phyloP scores from a whole-genome alignment of 2,329 filamentous ascomycete genomes.

The Xylaria sp. region DNA sequence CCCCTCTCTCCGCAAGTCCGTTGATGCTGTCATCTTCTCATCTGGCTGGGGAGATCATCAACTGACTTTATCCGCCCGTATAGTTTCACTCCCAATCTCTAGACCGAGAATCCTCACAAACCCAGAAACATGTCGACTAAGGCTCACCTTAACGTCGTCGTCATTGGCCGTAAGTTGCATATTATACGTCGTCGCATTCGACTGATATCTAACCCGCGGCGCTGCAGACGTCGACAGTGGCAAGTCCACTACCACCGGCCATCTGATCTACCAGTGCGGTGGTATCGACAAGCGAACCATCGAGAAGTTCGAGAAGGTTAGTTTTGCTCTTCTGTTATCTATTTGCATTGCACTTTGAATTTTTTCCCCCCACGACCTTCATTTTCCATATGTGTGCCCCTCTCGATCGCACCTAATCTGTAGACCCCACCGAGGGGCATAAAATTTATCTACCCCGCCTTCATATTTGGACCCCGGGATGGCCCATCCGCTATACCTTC shows the following conservation, averaged over 20 bases:
- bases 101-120: conserved; percentile 49
- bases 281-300: conserved; percentile 99
- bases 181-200: not conserved
- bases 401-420: conserved; percentile 10
- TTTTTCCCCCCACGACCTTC: conserved; percentile 27
- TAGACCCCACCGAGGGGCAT: conserved; percentile 45
- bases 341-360: conserved; percentile 34
- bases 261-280: conserved; percentile 99
- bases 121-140: conserved; percentile 60
- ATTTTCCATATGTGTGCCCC: conserved; percentile 22
- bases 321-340: conserved; percentile 46
- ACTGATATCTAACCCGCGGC: conserved; percentile 30
- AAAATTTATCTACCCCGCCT: conserved; percentile 48
- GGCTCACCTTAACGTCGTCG: conserved; percentile 97
- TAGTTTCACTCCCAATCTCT: conserved; percentile 31
- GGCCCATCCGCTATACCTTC: conserved; percentile 7
- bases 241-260: conserved; percentile 71
- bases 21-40: conserved; percentile 7
- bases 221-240: conserved; percentile 55
- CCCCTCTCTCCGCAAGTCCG: not conserved
- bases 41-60: not conserved
- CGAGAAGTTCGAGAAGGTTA: conserved; percentile 99
- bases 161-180: conserved; percentile 71
- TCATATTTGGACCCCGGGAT: conserved; percentile 33
- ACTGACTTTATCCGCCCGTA: conserved; percentile 22